These are phyloP conservation scores for Spirogloea muscicola DNA, from an alignment of 139 green algal species.

Conservation along the genomic window DNA sequence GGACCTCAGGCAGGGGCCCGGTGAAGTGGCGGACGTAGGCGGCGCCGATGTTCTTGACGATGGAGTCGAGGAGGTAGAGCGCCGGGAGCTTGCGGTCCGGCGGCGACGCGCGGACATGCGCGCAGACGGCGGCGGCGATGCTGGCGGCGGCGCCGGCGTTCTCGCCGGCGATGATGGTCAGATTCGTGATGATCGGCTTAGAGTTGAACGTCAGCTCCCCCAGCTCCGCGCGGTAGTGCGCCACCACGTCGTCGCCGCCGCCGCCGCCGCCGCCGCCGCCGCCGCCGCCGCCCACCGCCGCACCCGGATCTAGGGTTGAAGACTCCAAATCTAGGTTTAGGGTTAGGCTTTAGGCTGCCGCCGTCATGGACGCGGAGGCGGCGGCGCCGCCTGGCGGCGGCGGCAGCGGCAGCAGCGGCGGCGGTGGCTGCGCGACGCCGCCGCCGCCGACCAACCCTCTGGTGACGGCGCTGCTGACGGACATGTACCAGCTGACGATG, in stretches of 20 bases:
- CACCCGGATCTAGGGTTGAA: no score
- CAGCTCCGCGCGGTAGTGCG: conserved; percentile 33
- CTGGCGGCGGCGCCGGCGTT: conserved; percentile 19
- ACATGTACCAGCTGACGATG: conserved; percentile 56
- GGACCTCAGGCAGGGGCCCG: conserved; percentile 8
- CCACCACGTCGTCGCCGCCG: conserved; percentile 21
- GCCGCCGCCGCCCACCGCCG: no score
- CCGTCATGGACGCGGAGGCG: no score
- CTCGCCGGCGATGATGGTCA: conserved; percentile 52
- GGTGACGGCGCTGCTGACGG: conserved; percentile 46
- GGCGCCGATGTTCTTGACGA: conserved; percentile 68
- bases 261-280: no score
- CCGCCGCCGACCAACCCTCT: conserved; percentile 42
- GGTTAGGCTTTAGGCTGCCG: no score
- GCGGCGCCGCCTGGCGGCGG: no score
- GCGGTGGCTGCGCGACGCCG: no score
- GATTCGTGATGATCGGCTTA: conserved; percentile 54
- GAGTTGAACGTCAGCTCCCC: conserved; percentile 48
- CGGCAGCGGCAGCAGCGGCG: no score
- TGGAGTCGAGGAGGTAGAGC: conserved; percentile 76
- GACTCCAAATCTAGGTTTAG: no score
- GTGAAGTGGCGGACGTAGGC: conserved; percentile 60
- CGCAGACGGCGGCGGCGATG: conserved; percentile 3
- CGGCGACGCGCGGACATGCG: conserved; percentile 13
- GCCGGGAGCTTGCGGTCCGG: conserved; percentile 62